phyloP scores from a whole-genome alignment of 2,329 filamentous ascomycete species.

The Myriosclerotinia duriaeana region DNA sequence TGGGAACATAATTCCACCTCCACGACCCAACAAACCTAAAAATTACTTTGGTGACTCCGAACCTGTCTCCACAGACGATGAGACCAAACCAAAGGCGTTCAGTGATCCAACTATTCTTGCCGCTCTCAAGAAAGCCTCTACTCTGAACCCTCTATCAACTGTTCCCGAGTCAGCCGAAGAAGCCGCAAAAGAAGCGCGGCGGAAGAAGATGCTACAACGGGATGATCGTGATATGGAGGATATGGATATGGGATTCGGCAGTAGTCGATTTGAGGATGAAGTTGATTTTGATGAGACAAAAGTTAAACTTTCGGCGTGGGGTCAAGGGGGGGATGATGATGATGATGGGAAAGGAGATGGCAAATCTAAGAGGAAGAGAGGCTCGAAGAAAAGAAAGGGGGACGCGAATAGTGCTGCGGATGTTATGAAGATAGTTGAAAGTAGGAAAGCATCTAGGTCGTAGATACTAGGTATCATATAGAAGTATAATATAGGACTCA shows the following conservation, averaged over 20 bases:
- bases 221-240: slow-evolving; percentile 83
- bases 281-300: slow-evolving; percentile 72
- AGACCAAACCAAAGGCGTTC: slow-evolving; percentile 52
- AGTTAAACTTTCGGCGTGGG: slow-evolving; percentile 68
- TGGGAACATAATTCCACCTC: slow-evolving; percentile 49
- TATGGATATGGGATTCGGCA: slow-evolving; percentile 92
- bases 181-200: slow-evolving; percentile 62
- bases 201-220: slow-evolving; percentile 70
- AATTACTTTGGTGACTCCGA: slow-evolving; percentile 65
- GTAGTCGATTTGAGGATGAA: slow-evolving; percentile 81
- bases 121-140: slow-evolving; percentile 80
- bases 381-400: slow-evolving; percentile 72
- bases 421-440: slow-evolving; percentile 75
- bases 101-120: slow-evolving; percentile 78
- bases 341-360: slow-evolving; percentile 46
- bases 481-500: neutral
- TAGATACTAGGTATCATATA: neutral
- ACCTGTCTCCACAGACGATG: slow-evolving; percentile 42
- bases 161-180: slow-evolving; percentile 47
- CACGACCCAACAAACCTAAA: slow-evolving; percentile 45
- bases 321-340: slow-evolving; percentile 53
- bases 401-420: slow-evolving; percentile 77
- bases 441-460: slow-evolving; percentile 31
- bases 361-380: slow-evolving; percentile 64
- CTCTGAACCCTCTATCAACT: slow-evolving; percentile 52